phyloP scores from a whole-genome alignment of 768 basidiomycete species.

The Auriculariales sp. region DNA sequence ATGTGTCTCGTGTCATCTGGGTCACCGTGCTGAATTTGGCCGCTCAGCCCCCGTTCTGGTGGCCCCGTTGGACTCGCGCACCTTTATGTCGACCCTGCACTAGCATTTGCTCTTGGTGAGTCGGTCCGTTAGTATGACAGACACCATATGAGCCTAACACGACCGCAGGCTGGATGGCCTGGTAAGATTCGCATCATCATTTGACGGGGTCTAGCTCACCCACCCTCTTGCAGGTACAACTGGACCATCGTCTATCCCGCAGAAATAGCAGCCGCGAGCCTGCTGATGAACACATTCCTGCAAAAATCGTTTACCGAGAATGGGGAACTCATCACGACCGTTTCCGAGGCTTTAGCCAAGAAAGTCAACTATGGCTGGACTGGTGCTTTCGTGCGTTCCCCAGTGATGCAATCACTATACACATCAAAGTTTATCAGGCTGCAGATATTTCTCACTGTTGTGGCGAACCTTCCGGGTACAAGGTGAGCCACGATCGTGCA shows the following conservation, averaged over 20 bases:
- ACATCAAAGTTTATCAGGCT: not conserved
- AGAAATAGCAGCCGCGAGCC: constrained; percentile 60
- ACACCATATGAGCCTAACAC: constrained; percentile 14
- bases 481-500: not conserved
- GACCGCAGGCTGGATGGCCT: not conserved
- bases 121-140: constrained; percentile 39
- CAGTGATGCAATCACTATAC: too few species aligned
- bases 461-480: not conserved
- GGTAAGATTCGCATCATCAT: not conserved
- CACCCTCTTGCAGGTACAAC: too few species aligned
- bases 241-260: constrained; percentile 46
- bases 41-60: too few species aligned
- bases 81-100: constrained; percentile 21
- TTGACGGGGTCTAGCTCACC: constrained; percentile 2
- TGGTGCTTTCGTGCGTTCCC: too few species aligned
- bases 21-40: too few species aligned
- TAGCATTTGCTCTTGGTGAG: constrained; percentile 25
- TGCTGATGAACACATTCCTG: constrained; percentile 31
- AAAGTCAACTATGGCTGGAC: not conserved
- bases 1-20: too few species aligned
- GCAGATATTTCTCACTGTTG: not conserved
- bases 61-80: constrained; percentile 6
- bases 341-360: not conserved
- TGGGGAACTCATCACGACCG: not conserved
- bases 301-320: too few species aligned